These are phyloP conservation scores for Schwanniomyces occidentalis DNA, from an alignment of 805 yeast genomes.

Conservation along the genomic window DNA sequence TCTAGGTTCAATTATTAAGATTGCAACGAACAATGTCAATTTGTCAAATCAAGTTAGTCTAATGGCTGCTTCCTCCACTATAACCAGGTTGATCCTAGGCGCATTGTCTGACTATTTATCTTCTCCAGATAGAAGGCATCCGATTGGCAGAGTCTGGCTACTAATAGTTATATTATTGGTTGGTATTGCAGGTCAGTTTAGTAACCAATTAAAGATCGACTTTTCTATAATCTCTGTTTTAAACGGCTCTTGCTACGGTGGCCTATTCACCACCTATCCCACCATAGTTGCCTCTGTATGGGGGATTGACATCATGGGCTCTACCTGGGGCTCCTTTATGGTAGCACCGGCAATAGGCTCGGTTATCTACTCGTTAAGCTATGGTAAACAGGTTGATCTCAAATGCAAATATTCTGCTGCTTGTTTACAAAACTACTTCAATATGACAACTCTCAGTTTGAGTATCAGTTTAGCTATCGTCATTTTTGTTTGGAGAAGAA, in stretches of 20 bases:
- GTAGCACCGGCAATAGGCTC: constrained; percentile 87
- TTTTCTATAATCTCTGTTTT: constrained; percentile 41
- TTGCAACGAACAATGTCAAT: constrained; percentile 12
- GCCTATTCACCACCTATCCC: constrained; percentile 82
- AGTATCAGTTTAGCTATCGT: constrained; percentile 24
- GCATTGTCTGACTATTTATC: constrained; percentile 61
- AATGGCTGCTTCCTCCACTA: constrained; percentile 68
- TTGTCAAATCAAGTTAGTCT: constrained; percentile 54
- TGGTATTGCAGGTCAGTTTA: constrained; percentile 35
- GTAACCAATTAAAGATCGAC: constrained; percentile 14
- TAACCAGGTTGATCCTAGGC: constrained; percentile 68
- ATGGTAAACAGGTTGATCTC: constrained; percentile 62
- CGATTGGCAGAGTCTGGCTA: constrained; percentile 36
- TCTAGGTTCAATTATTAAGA: constrained; percentile 68
- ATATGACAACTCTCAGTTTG: constrained; percentile 24
- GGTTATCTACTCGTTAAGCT: constrained; percentile 63
- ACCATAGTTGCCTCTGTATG: constrained; percentile 79
- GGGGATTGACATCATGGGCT: constrained; percentile 87
- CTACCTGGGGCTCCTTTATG: constrained; percentile 90
- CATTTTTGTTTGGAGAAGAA: constrained; percentile 26
- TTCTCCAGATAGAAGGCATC: constrained; percentile 23
- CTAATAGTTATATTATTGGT: constrained; percentile 23
- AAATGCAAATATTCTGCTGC: constrained; percentile 12
- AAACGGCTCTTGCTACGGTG: constrained; percentile 77
- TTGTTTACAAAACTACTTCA: constrained; percentile 30